Evolutionary conservation across 1,284 basidiomycete species (phyloP).

Genomic region (Thelephora terrestris): DNA sequence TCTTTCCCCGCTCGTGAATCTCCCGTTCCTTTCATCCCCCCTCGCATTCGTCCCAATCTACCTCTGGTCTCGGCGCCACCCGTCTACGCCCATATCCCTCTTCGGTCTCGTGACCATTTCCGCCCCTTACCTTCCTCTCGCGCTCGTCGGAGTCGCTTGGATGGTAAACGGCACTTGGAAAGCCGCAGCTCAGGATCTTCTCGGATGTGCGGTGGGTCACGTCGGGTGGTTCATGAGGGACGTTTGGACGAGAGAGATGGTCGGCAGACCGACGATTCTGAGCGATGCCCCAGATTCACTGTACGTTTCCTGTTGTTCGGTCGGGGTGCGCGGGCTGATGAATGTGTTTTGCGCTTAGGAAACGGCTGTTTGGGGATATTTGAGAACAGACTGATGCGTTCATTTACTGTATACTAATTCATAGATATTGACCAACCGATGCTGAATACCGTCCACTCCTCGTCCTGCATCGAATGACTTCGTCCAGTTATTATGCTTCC

Average conservation of each 20-base stretch:
- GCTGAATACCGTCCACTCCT: too few species aligned
- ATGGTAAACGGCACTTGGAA: constrained; percentile 79
- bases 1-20: constrained; percentile 78
- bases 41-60: constrained; percentile 94
- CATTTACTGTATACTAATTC: neutral
- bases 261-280: constrained; percentile 64
- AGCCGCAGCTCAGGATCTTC: constrained; percentile 76
- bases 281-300: constrained; percentile 70
- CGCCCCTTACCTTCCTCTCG: constrained; percentile 90
- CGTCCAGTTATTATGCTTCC: too few species aligned
- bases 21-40: constrained; percentile 83
- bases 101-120: constrained; percentile 93
- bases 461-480: too few species aligned
- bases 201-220: constrained; percentile 87
- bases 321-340: neutral
- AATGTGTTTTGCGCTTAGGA: constrained; percentile 30
- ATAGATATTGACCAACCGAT: too few species aligned
- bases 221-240: constrained; percentile 90
- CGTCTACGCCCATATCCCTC: constrained; percentile 87
- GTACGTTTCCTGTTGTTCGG: constrained; percentile 41
- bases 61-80: constrained; percentile 92
- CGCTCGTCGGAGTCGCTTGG: constrained; percentile 87
- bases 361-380: constrained; percentile 54
- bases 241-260: constrained; percentile 91
- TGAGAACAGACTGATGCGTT: constrained; percentile 11